Evolutionary conservation across 2,329 filamentous ascomycete species (phyloP), one percentile per base, ranked within the genome.

Genomic region (Trichoderma sp.): DNA sequence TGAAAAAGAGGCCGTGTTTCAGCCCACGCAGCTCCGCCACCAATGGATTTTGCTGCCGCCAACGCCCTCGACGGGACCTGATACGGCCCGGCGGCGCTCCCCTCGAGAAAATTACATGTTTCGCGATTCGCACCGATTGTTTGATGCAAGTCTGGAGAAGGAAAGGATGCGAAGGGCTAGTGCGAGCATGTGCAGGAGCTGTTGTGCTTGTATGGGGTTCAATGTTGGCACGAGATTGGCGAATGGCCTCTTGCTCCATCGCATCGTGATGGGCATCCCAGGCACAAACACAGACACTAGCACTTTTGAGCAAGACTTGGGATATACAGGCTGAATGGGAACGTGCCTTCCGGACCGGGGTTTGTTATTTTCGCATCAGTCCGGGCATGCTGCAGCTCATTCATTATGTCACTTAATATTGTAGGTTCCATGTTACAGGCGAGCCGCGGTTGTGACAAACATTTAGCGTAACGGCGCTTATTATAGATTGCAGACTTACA

Each of bases 81-180:
- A 65, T 24, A 65, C 69, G 69, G 31, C 68, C 38, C 68, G 38
- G 68, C 68, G 56, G 29, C 59, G 38, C 68, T 71, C 68, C 68
- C 68, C 68, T 71, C 35, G 38, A 50, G 12, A 71, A 53, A 53
- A 63, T 63, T 71, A 59, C 41, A 7, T 45, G 68, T 71, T 71
- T 71, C 68, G 68, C 56, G 27, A 71, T 63, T 60, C 35, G 59
- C 68, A 63, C 68, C 68, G 38, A 71, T 63, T 63, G 68, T 71
- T 71, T 71, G 38, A 63, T 45, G 68, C 68, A 16, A 14, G 38
- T 50, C 27, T 50, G 56, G 33, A 38, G n/a, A 21, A 33, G 68
- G 56, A 38, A 33, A 31, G 41, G 27, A 45, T 45, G 56, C 18
- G 56, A 31, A 18, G 38, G 8, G 27, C 18, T 63, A 21, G 21